These are phyloP conservation scores for Cryptococcus floricola DNA, from an alignment of 1,284 basidiomycete genomes.

Conservation along the genomic window DNA sequence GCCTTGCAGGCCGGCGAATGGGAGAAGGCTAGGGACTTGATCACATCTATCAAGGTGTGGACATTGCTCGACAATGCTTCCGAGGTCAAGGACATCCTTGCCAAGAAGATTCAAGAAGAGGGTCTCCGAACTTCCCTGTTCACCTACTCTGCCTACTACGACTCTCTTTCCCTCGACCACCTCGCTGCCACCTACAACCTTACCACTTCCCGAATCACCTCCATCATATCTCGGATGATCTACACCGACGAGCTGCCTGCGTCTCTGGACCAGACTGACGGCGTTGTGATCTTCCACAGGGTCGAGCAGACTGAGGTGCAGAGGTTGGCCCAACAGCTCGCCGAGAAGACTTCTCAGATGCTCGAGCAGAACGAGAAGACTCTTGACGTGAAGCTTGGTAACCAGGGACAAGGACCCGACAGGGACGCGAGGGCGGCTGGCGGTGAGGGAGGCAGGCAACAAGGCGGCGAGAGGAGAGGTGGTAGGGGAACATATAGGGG, in stretches of 20 bases:
- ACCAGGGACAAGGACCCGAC: constrained; percentile 56
- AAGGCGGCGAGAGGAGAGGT: constrained; percentile 36
- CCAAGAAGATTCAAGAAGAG: constrained; percentile 95
- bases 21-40: constrained; percentile 88
- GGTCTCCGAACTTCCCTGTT: constrained; percentile 95
- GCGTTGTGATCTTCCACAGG: constrained; percentile 84
- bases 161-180: constrained; percentile 78
- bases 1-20: constrained; percentile 95
- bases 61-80: constrained; percentile 84
- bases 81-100: constrained; percentile 90
- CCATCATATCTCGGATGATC: constrained; percentile 97
- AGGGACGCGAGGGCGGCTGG: constrained; percentile 53
- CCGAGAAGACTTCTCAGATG: constrained; percentile 80
- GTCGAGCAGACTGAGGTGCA: constrained; percentile 86
- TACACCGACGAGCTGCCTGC: constrained; percentile 96
- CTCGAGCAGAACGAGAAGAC: constrained; percentile 96
- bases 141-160: constrained; percentile 95
- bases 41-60: constrained; percentile 98
- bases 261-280: constrained; percentile 82
- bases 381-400: constrained; percentile 83
- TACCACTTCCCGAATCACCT: constrained; percentile 72
- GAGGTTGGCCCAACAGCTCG: constrained; percentile 77
- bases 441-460: constrained; percentile 26
- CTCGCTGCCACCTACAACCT: constrained; percentile 86
- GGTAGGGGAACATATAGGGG: constrained; percentile 36